Base-by-base conservation (phyloP, 169 alveolate species). In the Eimeria necatrix region DNA sequence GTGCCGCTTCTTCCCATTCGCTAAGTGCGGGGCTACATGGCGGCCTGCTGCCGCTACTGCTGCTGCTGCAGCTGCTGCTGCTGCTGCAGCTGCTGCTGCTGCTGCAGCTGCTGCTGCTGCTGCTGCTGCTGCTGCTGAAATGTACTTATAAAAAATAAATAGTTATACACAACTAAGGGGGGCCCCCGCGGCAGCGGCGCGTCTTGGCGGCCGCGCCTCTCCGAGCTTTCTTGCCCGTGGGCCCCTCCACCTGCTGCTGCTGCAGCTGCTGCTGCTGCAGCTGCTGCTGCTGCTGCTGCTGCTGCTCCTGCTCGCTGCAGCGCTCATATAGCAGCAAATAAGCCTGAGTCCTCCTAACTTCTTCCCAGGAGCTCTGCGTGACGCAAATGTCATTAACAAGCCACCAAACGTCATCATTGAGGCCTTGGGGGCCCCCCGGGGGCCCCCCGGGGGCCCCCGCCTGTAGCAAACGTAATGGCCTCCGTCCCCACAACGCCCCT, bases 381-480 rank as follows among this genome's bases (percentile, higher is more conserved):
- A 87, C 93, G n/a, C 53, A 52, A 4, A 73, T 84, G 61, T 87
- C 93, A 41, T 87, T 87, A 49, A 87, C 93, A 9, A 60, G 85
- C 93, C 93, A 87, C 93, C 93, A 87, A 7, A 60, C 74, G 16
- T 46, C 93, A 41, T 87, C 93, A 4, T 74, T 53, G 9, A 8
- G 6, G 4, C 32, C 85, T 4, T 46, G 16, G 64, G 74, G 90
- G 53, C 90, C 74, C 68, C 70, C 74, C 4, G 53, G 70, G 53
- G 92, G 60, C 59, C 56, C 85, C 78, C 78, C 78, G 73, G 73
- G 73, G 73, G 41, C 73, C 73, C 93, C 16, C 93, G 49, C 8
- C 93, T 46, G 56, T 64, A 87, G 85, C 93, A 87, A 0, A 87
- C 93, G 53, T 87, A 87, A 41, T 87, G 93, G 10, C 93, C 93